These are phyloP conservation scores for Colletotrichum sp. DNA, from an alignment of 2,329 filamentous ascomycete species.

Conservation along the genomic window DNA sequence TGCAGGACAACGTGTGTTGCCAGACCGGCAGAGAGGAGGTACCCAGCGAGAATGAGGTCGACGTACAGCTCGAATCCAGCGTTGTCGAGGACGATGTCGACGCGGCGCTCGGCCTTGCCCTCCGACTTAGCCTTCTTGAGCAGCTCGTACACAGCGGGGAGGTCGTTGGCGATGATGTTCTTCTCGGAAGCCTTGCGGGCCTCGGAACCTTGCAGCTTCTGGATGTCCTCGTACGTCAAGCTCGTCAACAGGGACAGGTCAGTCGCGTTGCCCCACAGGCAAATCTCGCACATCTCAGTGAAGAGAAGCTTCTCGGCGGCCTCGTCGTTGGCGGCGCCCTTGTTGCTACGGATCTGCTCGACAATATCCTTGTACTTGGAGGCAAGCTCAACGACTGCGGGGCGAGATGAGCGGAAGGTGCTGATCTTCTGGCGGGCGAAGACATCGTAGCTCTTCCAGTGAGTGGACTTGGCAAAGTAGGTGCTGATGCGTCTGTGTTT, in stretches of 20 bases:
- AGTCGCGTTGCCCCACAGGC: conserved; percentile 96
- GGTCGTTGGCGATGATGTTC: conserved; percentile 91
- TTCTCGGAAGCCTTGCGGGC: conserved; percentile 86
- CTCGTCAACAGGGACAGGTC: conserved; percentile 91
- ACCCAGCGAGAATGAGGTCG: conserved; percentile 90
- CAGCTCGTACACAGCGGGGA: conserved; percentile 72
- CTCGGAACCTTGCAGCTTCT: conserved; percentile 90
- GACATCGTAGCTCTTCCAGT: conserved; percentile 92
- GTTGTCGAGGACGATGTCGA: conserved; percentile 97
- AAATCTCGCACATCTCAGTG: conserved; percentile 93
- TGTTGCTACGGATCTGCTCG: conserved; percentile 63
- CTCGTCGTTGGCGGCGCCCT: conserved; percentile 59
- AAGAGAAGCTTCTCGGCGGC: conserved; percentile 82
- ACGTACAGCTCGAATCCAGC: conserved; percentile 97
- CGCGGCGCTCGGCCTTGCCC: conserved; percentile 71
- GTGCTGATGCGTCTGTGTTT: conserved; percentile 72
- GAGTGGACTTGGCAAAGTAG: conserved; percentile 74
- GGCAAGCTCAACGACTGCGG: conserved; percentile 83
- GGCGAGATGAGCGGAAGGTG: conserved; percentile 90
- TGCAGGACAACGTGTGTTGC: conserved; percentile 89
- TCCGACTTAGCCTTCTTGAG: conserved; percentile 69
- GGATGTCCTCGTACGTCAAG: conserved; percentile 93
- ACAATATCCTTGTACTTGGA: conserved; percentile 79
- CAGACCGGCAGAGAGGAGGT: conserved; percentile 82
- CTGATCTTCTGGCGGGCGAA: conserved; percentile 89